Conservation (phyloP, 345 rosid species). For the Tarenaya hassleriana region DNA sequence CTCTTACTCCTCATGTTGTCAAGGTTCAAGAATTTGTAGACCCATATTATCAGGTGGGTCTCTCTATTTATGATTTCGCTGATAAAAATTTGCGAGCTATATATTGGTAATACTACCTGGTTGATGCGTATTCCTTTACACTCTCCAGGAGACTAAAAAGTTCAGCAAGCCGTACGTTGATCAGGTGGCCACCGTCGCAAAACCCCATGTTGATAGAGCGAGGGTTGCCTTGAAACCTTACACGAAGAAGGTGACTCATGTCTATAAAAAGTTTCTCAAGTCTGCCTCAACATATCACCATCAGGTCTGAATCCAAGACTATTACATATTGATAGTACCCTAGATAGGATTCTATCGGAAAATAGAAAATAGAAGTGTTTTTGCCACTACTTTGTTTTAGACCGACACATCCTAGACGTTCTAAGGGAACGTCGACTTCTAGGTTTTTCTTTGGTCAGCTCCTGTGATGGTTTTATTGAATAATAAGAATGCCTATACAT, state of each 20-base stretch:
- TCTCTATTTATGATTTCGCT: background rate
- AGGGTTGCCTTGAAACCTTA: slow-evolving; percentile 70
- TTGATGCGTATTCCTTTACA: slow-evolving; percentile 10
- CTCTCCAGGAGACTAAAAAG: slow-evolving; percentile 69
- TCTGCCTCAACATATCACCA: slow-evolving; percentile 79
- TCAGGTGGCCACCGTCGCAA: slow-evolving; percentile 68
- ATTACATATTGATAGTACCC: no score
- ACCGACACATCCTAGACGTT: no score
- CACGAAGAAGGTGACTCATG: slow-evolving; percentile 53
- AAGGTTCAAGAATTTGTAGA: slow-evolving; percentile 60
- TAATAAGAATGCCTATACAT: no score
- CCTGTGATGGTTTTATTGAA: no score
- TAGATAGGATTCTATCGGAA: no score
- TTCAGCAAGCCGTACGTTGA: slow-evolving; percentile 87
- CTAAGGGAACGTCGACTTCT: no score
- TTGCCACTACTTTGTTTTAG: no score
- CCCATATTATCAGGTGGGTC: slow-evolving; percentile 78
- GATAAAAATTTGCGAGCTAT: background rate
- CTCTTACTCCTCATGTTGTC: slow-evolving; percentile 53
- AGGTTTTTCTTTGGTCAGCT: no score
- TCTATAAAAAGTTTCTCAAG: slow-evolving; percentile 68
- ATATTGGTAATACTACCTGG: slow-evolving; percentile 1
- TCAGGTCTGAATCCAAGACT: slow-evolving; percentile 43
- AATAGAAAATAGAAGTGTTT: no score
- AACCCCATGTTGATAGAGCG: slow-evolving; percentile 79